A percentile compares a stretch with the other conserved stretches of the same genome.
These are phyloP conservation scores for Spiraea crenata DNA, from an alignment of 331 rosid genomes.

Conservation along the genomic window DNA sequence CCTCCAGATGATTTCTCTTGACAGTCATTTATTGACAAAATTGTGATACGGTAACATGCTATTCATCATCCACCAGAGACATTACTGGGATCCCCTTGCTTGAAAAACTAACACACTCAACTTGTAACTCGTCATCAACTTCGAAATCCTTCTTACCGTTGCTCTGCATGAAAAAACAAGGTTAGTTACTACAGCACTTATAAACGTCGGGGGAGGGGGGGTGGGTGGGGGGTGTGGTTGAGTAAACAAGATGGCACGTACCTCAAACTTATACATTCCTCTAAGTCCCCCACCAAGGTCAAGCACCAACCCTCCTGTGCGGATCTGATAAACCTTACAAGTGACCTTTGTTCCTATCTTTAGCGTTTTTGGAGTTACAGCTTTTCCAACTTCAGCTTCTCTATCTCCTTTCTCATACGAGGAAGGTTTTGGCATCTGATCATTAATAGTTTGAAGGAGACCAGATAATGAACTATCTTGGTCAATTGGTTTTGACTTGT, in stretches of 20 bases:
- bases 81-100: constrained; percentile 73
- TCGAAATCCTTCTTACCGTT: constrained; percentile 37
- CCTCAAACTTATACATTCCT: constrained; percentile 91
- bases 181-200: background rate
- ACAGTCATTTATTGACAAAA: background rate
- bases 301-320: constrained; percentile 79
- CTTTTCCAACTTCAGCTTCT: constrained; percentile 28
- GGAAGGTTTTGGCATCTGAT: constrained; percentile 36
- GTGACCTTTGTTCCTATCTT: constrained; percentile 65
- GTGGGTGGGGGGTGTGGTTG: background rate
- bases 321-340: constrained; percentile 76
- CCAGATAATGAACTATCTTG: background rate
- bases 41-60: constrained; percentile 21
- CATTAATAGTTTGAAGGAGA: constrained; percentile 21
- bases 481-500: constrained; percentile 19
- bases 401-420: constrained; percentile 23
- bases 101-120: constrained; percentile 67
- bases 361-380: constrained; percentile 42
- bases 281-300: constrained; percentile 82
- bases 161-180: constrained; percentile 46
- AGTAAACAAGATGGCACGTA: constrained; percentile 24
- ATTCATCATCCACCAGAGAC: constrained; percentile 50
- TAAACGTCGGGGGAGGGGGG: background rate
- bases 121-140: constrained; percentile 63
- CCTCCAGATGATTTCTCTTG: constrained; percentile 18